phyloP scores from a whole-genome alignment of 2,329 filamentous ascomycete species.

The Cladophialophora immunda region DNA sequence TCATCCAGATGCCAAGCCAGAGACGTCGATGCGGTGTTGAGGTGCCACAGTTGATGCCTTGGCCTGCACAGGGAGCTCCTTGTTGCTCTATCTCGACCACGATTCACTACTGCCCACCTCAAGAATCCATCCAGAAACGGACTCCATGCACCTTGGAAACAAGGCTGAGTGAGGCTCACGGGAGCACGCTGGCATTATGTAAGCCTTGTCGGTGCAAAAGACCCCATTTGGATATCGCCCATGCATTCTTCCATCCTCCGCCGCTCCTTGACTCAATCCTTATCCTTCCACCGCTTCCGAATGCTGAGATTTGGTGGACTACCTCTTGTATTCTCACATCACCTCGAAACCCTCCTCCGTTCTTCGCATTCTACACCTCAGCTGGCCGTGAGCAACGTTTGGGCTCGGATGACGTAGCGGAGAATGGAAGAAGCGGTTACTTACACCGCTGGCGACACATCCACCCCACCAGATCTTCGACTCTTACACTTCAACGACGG shows the following conservation, averaged over 20 bases:
- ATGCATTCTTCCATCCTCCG: conserved; percentile 2
- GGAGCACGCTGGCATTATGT: conserved; percentile 15
- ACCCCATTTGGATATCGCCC: conserved; percentile 14
- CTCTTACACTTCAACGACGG: conserved; percentile 86
- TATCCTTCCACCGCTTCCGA: conserved; percentile 4
- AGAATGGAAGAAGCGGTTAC: conserved; percentile 36
- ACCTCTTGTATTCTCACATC: background rate
- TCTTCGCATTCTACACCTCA: background rate
- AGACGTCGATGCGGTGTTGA: background rate
- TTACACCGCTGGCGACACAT: conserved; percentile 49
- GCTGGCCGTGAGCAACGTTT: background rate
- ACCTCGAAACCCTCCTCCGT: background rate
- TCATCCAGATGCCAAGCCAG: background rate
- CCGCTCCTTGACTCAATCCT: background rate
- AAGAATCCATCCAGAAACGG: background rate
- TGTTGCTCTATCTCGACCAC: background rate
- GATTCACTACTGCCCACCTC: background rate
- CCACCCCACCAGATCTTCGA: conserved; percentile 73
- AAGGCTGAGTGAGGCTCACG: conserved; percentile 10
- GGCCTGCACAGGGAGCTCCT: background rate
- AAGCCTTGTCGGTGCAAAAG: conserved; percentile 8
- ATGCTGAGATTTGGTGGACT: background rate
- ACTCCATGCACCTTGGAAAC: background rate
- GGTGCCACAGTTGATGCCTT: background rate
- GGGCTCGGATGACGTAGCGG: conserved; percentile 9